These are phyloP conservation scores for Castanea mollissima DNA, from an alignment of 306 rosid species.

Conservation along the genomic window DNA sequence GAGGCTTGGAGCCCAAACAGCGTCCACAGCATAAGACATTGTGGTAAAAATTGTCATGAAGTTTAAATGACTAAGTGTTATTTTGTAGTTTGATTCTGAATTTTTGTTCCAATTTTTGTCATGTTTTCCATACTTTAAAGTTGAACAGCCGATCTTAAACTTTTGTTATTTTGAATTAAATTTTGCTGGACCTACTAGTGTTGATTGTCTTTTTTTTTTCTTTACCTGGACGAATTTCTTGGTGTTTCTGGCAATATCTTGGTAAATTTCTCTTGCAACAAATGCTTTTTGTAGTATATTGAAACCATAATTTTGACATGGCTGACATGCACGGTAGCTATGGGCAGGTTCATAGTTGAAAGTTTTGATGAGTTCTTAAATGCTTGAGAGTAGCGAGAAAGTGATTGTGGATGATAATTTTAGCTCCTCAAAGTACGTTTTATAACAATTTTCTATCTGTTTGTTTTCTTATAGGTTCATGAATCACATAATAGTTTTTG, in stretches of 20 bases:
- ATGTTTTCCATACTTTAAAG: not conserved
- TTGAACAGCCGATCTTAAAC: not conserved
- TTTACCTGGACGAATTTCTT: not conserved
- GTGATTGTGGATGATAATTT: no score
- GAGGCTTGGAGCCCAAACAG: conserved; percentile 62
- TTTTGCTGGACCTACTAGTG: not conserved
- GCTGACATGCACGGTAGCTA: no score
- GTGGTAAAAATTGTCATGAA: not conserved
- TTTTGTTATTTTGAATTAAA: not conserved
- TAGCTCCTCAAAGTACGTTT: not conserved
- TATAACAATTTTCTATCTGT: not conserved
- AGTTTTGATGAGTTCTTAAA: not conserved
- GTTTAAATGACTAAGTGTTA: not conserved
- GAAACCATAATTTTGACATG: not conserved
- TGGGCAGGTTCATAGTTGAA: not conserved
- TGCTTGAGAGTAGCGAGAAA: no score
- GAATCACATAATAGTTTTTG: no score
- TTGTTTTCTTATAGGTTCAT: not conserved
- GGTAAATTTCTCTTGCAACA: not conserved
- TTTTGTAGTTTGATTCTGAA: not conserved
- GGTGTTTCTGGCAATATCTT: not conserved
- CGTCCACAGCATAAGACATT: conserved; percentile 44
- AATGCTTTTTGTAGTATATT: not conserved
- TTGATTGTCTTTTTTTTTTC: not conserved
- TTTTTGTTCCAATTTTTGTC: not conserved